Base-by-base conservation (phyloP, 805 yeast genomes). In the Barnettozyma wickerhamii region DNA sequence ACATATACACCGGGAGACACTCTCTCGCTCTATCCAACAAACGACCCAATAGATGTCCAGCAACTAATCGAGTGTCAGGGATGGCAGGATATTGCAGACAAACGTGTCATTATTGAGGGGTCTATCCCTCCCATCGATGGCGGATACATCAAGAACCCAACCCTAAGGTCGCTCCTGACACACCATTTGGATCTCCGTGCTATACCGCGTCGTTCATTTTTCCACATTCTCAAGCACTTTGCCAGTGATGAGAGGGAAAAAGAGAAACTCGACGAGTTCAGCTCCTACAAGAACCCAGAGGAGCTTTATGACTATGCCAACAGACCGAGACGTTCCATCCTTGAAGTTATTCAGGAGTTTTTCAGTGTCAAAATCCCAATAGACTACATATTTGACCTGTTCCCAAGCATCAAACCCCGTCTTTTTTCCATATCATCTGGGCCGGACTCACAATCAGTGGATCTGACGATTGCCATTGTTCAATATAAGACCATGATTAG, bases 251-350 rank as follows among this genome's bases (percentile, higher is more conserved):
- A 74, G 41, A 68, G 91, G 42, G 97, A 91, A 52, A 65, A 68
- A 27, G 93, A 81, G 37, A 85, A 87, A 53, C 67, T 93, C 34
- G 64, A 65, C 37, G 96, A 93, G 51, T 85, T 93, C 52, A 75
- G 84, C 9, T 65, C 74, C 9, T 69, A 80, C 37, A 82, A 82
- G 33, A 88, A 85, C 37, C 74, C 83, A 38, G 89, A 91, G 56
- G 96, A 86, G 40, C 62, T 90, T 33, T 91, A 79, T 58, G 81
- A 91, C 59, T 93, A 93, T 60, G 95, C 95, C n/a, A 85, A 88
- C 56, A 68, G 98, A 44, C 97, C 98, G 5, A 72, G 96, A 48
- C 63, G 99, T 49, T 88, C 95, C 37, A 74, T 90, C 4, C 56
- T 89, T 18, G 99, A 93, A 59, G 84, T 85, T 0, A 59, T 93